Evolutionary conservation across 1,284 basidiomycete species (phyloP), one percentile per base, ranked within the genome.

Genomic region (Fomitopsis betulina): DNA sequence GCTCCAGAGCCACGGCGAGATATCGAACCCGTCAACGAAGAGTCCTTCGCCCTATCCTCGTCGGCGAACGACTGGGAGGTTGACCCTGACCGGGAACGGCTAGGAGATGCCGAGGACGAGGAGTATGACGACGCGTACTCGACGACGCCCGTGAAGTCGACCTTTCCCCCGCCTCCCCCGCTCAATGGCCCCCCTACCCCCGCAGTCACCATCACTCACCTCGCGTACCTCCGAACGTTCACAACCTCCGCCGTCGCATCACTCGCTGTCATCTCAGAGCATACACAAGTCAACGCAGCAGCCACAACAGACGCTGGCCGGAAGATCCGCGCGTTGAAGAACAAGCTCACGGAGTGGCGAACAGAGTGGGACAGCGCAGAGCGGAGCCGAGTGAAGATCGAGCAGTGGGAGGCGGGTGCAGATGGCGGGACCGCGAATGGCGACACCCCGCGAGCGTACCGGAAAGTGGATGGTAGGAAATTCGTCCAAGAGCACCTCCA

Each of bases 311-410:
- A 93, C 60, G 88, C 91, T 2, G 91, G 90, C 47, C 79, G 90
- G 53, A 91, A 89, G 73, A 86, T 93, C 56, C 86, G 91, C 50
- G 87, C 88, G 19, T 72, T 91, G 59, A 91, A 90, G 75, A 92
- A 92, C 67, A 89, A 89, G 65, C 72, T 93, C 27, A 86, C 85
- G 5, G 87, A 84, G 25, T 89, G 87, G 85, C 78, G 85, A 56
- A 79, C 80, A 37, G 90, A 93, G 57, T 90, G 85, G 80, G 90
- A 93, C 62, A 89, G 84, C 62, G 90, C 89, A 40, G 90, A 93
- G 70, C 79, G 82, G 52, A 93, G 91, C 65, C 80, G 87, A 42
- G 65, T 79, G 58, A 82, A 76, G 69, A 90, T 93, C 58, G 89
- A 90, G 70, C 79, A 77, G 67, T 92, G 91, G 89, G 91, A 93